A percentile compares a stretch with the other conserved stretches of the same genome.
These are phyloP conservation scores for Capsella bursapastoris DNA, from an alignment of 345 rosid species.

Conservation along the genomic window DNA sequence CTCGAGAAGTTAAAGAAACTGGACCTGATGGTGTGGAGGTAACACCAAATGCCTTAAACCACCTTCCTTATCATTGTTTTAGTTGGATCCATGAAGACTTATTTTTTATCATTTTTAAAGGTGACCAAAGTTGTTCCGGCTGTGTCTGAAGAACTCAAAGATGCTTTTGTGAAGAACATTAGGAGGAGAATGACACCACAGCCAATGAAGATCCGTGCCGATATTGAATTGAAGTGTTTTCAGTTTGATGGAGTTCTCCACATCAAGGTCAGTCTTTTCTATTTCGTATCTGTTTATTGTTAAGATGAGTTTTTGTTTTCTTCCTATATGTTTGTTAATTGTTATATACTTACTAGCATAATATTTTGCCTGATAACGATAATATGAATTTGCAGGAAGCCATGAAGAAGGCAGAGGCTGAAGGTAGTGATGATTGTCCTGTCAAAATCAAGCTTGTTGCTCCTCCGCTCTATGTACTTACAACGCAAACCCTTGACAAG, in stretches of 20 bases:
- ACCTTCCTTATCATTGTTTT: slow-evolving; percentile 2
- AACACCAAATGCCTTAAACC: slow-evolving; percentile 8
- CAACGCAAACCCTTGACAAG: slow-evolving; percentile 93
- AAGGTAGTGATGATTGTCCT: slow-evolving; percentile 83
- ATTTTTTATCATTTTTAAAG: slow-evolving; percentile 43
- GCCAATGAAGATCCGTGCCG: slow-evolving; percentile 88
- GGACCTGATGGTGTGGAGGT: slow-evolving; percentile 95
- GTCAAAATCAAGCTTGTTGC: slow-evolving; percentile 93
- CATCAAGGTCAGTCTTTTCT: slow-evolving; percentile 61
- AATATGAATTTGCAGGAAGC: slow-evolving; percentile 63
- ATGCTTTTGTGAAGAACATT: slow-evolving; percentile 72
- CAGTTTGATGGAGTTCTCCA: slow-evolving; percentile 93
- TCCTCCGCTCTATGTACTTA: slow-evolving; percentile 90
- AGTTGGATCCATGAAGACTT: slow-evolving; percentile 14
- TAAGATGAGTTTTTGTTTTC: background rate
- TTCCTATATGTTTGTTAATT: background rate
- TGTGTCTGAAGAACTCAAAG: slow-evolving; percentile 81
- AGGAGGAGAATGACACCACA: slow-evolving; percentile 93
- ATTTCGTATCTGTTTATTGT: background rate
- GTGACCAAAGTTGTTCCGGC: slow-evolving; percentile 77
- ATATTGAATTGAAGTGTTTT: slow-evolving; percentile 92
- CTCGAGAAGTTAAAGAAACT: slow-evolving; percentile 74
- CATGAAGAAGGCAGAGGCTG: slow-evolving; percentile 91
- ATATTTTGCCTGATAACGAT: background rate
- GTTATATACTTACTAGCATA: background rate